These are phyloP conservation scores for Dujonia santamariae DNA, from an alignment of 1,139 yeast species.

Conservation along the genomic window DNA sequence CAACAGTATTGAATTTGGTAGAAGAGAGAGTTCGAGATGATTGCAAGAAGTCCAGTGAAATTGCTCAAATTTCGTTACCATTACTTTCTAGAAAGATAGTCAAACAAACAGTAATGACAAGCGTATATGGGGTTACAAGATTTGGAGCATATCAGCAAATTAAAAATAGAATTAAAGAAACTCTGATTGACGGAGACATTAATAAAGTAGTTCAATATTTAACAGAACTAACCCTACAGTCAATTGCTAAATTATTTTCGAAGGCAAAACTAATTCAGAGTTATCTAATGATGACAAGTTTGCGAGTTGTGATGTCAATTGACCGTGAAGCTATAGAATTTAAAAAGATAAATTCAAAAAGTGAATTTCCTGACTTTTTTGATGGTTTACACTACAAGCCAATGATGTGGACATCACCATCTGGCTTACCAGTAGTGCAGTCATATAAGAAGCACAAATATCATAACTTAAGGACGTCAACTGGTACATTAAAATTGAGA, in stretches of 20 bases:
- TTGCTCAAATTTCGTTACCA: conserved; percentile 16
- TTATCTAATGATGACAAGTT: conserved; percentile 35
- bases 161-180: conserved; percentile 21
- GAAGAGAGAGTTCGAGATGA: conserved; percentile 16
- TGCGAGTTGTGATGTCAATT: conserved; percentile 27
- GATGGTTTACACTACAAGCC: conserved; percentile 21
- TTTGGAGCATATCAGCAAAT: conserved; percentile 39
- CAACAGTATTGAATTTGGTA: conserved; percentile 30
- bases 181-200: conserved; percentile 5
- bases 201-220: conserved; percentile 20
- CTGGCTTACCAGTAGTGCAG: conserved; percentile 45
- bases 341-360: conserved; percentile 4
- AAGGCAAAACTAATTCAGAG: conserved; percentile 34
- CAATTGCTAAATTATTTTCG: conserved; percentile 32
- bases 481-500: conserved; percentile 24
- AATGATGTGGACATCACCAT: conserved; percentile 43
- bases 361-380: conserved; percentile 16
- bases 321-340: conserved; percentile 17
- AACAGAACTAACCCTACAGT: conserved; percentile 25
- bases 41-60: conserved; percentile 1
- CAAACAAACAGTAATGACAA: conserved; percentile 48
- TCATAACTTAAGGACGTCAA: conserved; percentile 13
- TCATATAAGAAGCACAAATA: conserved; percentile 23
- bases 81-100: conserved; percentile 33
- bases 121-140: conserved; percentile 44